A percentile compares a stretch with the other conserved stretches of the same genome.
These are phyloP conservation scores for Aspergillus melleus DNA, from an alignment of 2,329 filamentous ascomycete species.

Conservation along the genomic window DNA sequence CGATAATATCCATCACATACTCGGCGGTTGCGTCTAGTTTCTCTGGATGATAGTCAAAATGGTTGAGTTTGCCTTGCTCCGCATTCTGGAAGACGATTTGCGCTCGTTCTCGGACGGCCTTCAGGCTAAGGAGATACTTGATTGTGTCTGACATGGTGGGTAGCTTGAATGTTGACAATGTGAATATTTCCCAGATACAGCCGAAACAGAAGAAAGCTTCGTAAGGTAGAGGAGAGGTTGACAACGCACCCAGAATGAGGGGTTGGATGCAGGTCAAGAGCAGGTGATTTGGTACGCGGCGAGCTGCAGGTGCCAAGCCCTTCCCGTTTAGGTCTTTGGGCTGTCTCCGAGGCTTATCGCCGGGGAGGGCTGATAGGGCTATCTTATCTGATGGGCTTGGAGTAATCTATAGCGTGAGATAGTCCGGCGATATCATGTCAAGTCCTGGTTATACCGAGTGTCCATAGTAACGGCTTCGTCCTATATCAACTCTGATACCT, in stretches of 20 bases:
- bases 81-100: conserved; percentile 36
- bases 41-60: conserved; percentile 46
- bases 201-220: neutral
- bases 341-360: neutral
- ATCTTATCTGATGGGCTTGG: neutral
- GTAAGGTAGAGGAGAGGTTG: neutral
- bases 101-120: conserved; percentile 30
- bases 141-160: conserved; percentile 10
- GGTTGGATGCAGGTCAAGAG: neutral
- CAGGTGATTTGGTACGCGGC: too few species aligned
- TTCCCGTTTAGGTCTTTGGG: too few species aligned
- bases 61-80: conserved; percentile 39
- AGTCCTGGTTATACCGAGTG: too few species aligned
- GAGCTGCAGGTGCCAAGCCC: neutral
- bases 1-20: conserved; percentile 48
- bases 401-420: too few species aligned
- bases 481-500: neutral
- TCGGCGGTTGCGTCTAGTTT: conserved; percentile 43
- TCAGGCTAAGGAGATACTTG: conserved; percentile 27
- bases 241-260: neutral
- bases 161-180: too few species aligned
- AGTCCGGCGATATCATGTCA: too few species aligned
- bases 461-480: too few species aligned
- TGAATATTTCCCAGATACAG: too few species aligned
- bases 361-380: neutral